Conservation (phyloP, 345 rosid genomes). For the Citrus glauca region DNA sequence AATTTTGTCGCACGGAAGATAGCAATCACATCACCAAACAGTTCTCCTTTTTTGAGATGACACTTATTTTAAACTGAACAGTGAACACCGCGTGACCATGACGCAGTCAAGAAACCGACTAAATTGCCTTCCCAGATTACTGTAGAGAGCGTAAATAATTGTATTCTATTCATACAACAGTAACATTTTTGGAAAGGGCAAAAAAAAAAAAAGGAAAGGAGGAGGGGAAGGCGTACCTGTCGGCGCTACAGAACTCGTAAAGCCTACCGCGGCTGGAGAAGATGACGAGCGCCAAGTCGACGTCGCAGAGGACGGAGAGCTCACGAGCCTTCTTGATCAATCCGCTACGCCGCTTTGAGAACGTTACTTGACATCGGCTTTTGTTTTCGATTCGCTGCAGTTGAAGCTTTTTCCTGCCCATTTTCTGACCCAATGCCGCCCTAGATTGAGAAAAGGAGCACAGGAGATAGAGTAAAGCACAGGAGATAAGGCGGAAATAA, state of each 20-base stretch:
- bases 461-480: no score
- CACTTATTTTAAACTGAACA: no score
- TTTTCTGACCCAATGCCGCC: constrained; percentile 3
- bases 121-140: no score
- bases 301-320: constrained; percentile 69
- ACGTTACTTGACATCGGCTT: constrained; percentile 63
- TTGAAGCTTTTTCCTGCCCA: constrained; percentile 61
- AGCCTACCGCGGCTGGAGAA: constrained; percentile 53
- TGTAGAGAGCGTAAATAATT: no score
- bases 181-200: no score
- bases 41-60: no score
- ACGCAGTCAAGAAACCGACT: no score
- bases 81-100: no score
- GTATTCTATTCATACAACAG: no score
- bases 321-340: constrained; percentile 67
- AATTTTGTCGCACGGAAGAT: no score
- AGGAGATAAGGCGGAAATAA: neutral
- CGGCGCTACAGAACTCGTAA: constrained; percentile 41
- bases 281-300: constrained; percentile 48
- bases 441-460: neutral
- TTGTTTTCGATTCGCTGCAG: constrained; percentile 63
- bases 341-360: constrained; percentile 62
- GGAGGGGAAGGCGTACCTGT: constrained; percentile 30
- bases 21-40: no score
- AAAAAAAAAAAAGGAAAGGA: no score